Conservation (phyloP, 768 basidiomycete species). For the Rhodosporidiobolus sp. region DNA sequence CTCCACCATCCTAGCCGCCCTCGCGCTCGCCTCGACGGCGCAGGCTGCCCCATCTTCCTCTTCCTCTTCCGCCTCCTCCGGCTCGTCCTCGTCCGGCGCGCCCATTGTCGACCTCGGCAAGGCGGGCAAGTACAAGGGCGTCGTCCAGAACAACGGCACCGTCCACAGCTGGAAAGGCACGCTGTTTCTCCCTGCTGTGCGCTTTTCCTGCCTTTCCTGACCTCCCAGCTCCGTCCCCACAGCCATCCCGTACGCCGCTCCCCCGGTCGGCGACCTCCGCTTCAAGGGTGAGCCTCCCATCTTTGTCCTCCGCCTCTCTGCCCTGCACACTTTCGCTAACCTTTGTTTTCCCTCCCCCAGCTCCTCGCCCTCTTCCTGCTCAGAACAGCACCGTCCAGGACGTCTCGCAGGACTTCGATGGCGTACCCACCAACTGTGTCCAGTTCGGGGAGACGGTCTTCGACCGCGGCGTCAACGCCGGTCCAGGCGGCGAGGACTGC, state of each 20-base stretch:
- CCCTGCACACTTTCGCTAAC: too few relatives aligned
- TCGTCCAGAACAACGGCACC: conserved; percentile 31
- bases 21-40: neutral
- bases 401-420: conserved; percentile 25
- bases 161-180: conserved; percentile 21
- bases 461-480: conserved; percentile 26
- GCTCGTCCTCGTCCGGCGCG: neutral
- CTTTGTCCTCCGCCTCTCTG: neutral
- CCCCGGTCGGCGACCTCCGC: conserved; percentile 30
- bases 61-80: neutral
- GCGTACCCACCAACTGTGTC: conserved; percentile 1
- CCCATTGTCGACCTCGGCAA: conserved; percentile 25
- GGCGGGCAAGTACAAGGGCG: conserved; percentile 13
- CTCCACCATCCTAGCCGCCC: neutral
- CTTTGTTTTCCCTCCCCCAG: neutral
- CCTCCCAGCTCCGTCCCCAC: neutral
- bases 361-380: conserved; percentile 11
- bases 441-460: conserved; percentile 20
- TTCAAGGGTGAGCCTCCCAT: conserved; percentile 2
- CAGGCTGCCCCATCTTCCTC: neutral
- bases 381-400: conserved; percentile 13
- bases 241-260: conserved; percentile 30
- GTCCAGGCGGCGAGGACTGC: conserved; percentile 24
- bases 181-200: neutral
- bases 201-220: too few relatives aligned